Percentiles rank a stretch among this genome's conserved stretches.
phyloP scores from a whole-genome alignment of 257 asterid genomes.

The Capsicum baccatum region DNA sequence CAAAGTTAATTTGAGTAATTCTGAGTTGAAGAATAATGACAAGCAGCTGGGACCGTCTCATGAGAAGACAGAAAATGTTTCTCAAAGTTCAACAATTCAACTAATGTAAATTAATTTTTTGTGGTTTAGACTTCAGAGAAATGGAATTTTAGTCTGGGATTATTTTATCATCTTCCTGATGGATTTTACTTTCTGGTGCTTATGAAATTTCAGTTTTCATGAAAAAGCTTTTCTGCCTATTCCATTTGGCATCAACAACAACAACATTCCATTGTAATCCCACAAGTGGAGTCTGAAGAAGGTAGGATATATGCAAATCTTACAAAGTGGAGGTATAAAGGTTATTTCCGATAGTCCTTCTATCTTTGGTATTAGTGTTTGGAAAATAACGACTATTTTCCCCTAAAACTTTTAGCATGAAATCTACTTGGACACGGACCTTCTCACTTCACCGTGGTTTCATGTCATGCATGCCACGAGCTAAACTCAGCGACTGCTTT shows the following conservation, averaged over 20 bases:
- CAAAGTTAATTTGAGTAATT: conserved; percentile 16
- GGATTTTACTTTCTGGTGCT: not conserved
- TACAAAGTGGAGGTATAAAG: too few species aligned
- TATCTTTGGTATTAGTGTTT: too few species aligned
- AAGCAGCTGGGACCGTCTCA: not conserved
- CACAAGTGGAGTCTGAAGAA: too few species aligned
- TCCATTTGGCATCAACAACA: not conserved
- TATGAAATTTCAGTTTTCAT: not conserved
- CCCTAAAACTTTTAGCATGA: not conserved
- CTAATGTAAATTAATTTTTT: not conserved
- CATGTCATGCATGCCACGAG: not conserved
- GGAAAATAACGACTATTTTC: not conserved
- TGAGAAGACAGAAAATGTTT: conserved; percentile 2
- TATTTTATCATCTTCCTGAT: not conserved
- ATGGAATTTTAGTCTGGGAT: not conserved
- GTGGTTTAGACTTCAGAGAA: conserved; percentile 19
- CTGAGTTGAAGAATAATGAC: conserved; percentile 18
- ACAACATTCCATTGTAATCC: too few species aligned
- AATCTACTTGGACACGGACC: not conserved
- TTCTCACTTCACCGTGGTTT: too few species aligned
- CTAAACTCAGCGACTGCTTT: not conserved
- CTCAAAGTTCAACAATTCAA: conserved; percentile 15
- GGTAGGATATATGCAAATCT: too few species aligned
- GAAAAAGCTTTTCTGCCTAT: not conserved
- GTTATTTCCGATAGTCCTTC: too few species aligned